Conservation (phyloP, 2,329 filamentous ascomycete species). For the Dactylonectria estremocensis region DNA sequence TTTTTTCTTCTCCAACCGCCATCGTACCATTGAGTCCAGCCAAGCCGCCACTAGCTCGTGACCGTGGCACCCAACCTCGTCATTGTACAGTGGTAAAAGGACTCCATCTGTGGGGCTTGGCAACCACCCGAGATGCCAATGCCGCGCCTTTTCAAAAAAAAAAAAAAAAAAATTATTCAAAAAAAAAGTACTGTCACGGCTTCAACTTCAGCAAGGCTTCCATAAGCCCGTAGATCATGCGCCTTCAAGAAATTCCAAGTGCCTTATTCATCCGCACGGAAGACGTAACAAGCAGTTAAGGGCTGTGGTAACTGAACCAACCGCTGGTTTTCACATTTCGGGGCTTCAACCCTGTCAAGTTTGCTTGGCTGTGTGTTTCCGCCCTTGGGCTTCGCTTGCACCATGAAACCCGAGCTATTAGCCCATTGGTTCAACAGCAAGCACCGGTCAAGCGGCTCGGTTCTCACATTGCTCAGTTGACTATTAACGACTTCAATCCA, state of each 20-base stretch:
- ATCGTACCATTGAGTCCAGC: conserved; percentile 42
- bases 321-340: conserved; percentile 28
- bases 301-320: conserved; percentile 28
- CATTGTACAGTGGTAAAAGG: conserved; percentile 15
- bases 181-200: conserved; percentile 15
- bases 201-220: conserved; percentile 12
- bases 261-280: conserved; percentile 31
- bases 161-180: no score
- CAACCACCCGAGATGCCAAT: conserved; percentile 29
- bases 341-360: conserved; percentile 25
- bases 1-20: conserved; percentile 33
- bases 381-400: conserved; percentile 14
- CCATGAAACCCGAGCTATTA: conserved; percentile 26
- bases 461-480: conserved; percentile 27
- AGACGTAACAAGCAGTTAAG: conserved; percentile 21
- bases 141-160: conserved; percentile 22
- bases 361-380: conserved; percentile 22
- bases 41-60: conserved; percentile 32
- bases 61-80: conserved; percentile 29
- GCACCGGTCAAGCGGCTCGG: conserved; percentile 26
- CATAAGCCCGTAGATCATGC: not conserved
- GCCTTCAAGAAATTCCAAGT: conserved; percentile 14
- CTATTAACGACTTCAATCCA: conserved; percentile 26
- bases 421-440: conserved; percentile 30
- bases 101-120: conserved; percentile 22